Evolutionary conservation across 805 yeast species (phyloP).

Genomic region (Metschnikowia picachoensis): DNA sequence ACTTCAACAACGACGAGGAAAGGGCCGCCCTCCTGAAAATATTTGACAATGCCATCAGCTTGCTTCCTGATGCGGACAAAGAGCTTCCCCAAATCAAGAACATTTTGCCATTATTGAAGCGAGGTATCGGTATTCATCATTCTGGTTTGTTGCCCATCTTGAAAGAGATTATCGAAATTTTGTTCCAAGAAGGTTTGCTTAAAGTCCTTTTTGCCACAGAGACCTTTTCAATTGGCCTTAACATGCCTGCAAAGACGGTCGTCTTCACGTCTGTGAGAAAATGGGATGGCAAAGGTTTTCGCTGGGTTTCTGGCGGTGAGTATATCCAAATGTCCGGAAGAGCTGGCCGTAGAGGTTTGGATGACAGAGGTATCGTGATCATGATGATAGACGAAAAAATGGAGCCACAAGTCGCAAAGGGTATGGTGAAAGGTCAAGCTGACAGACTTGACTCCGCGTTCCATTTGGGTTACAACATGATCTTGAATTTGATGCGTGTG

Average conservation of each 20-base stretch:
- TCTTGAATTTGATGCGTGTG: constrained; percentile 89
- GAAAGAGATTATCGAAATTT: constrained; percentile 91
- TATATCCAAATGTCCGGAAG: constrained; percentile 99
- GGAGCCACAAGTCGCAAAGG: constrained; percentile 99
- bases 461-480: constrained; percentile 97
- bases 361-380: constrained; percentile 97
- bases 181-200: constrained; percentile 93
- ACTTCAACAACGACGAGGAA: constrained; percentile 91
- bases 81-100: constrained; percentile 93
- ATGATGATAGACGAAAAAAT: constrained; percentile 99
- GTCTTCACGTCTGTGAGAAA: constrained; percentile 96
- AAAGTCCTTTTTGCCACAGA: constrained; percentile 97
- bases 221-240: constrained; percentile 95
- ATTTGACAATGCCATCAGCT: constrained; percentile 82
- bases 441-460: constrained; percentile 96
- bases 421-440: constrained; percentile 99
- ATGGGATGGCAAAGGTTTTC: constrained; percentile 96
- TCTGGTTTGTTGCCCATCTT: constrained; percentile 91
- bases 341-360: constrained; percentile 99
- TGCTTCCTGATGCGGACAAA: constrained; percentile 85
- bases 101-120: constrained; percentile 78
- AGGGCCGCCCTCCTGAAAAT: constrained; percentile 87
- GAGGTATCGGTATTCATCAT: constrained; percentile 99
- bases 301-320: constrained; percentile 99
- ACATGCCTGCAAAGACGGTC: constrained; percentile 99